Base-by-base conservation (phyloP, 257 asterid species). In the Salvia rosmarinus region DNA sequence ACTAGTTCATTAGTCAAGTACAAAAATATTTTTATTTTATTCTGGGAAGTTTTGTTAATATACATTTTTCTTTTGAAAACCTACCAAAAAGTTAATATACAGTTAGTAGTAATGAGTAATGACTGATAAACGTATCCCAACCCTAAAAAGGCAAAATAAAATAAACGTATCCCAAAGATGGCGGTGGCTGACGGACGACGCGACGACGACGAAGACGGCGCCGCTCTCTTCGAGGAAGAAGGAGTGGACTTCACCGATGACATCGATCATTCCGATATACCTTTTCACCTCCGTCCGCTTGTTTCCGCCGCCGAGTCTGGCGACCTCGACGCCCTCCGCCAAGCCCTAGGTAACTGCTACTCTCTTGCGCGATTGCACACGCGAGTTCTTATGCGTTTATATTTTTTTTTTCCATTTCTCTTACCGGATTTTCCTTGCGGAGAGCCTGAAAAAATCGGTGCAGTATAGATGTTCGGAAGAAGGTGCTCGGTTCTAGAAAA, bases 201-300 rank as follows among this genome's bases (percentile, higher is more conserved):
- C 58, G 91, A 82, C 1, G 95, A 77, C 14, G 98, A 86, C 20
- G 98, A 88, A 28, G 97, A 82, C 14, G 92, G 75, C 11, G 90
- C 71, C 49, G 82, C 72, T 14, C 75, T 94, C 0, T 85, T 92
- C 76, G 96, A 80, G 44, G 90, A 82, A 67, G 95, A 84, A 55
- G 81, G 79, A 16, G 63, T 85, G 16, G 96, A 83, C 23, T 68
- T 85, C 2, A 77, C 65, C 5, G 92, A 75, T 0, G 93, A 76
- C 64, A 69, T 72, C 46, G 85, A 79, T n/a, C 86, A 84, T 55
- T 73, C 85, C 28, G 96, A 88, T 9, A 77, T 80, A 0, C 96
- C 95, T 44, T 77, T 86, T 23, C 95, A 89, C 77, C 95, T 94
- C 76, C 95, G 91, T 6, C 89, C 92, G 60, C 92, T 94, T 32